Evolutionary conservation across 2,329 filamentous ascomycete genomes (phyloP), one percentile per base, ranked within the genome.

Genomic region (Pseudogymnoascus sp.): DNA sequence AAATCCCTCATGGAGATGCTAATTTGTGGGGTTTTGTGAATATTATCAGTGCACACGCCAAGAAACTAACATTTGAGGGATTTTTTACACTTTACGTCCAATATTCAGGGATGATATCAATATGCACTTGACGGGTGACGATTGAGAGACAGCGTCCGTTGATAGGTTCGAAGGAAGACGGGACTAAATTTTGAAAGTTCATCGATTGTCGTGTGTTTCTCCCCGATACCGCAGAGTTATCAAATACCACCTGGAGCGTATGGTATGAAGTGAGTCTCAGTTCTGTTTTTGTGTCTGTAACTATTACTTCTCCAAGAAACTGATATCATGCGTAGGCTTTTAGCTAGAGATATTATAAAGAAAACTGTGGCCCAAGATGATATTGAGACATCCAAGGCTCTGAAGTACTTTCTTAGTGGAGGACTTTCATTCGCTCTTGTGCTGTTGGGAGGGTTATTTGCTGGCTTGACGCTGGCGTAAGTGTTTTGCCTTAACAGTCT

Each of bases 381-480:
- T 2, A 38, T 38, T 38, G 37, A 16, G 35, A 38, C 37, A 7
- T 38, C 37, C 37, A 8, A 38, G 37, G 37, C 37, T 38, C 37
- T 38, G n/a, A 38, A 38, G 14, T 38, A 38, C 37, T 38, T 38
- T 38, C 37, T 38, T 38, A 38, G 6, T 38, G 37, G 37, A 38
- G 37, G 37, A 38, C 37, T 38, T 38, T 38, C 37, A 38, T 16
- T 38, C n/a, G 37, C 14, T 38, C 82, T 99, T 63, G 95, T 98
- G 8, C 79, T 98, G 65, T 83, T 90, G 0, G 95, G 95, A 66
- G 95, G 95, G 66, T 91, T 91, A 40, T 99, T 99, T 78, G 95
- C 95, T 8, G 95, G 95, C 35, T 78, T 99, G 75, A 99, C 95
- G 16, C 92, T 95, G 73, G 90, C 90, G 83, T 89, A 78, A 74